Conservation (phyloP, 768 basidiomycete genomes). For the Gautieria morchelliformis region DNA sequence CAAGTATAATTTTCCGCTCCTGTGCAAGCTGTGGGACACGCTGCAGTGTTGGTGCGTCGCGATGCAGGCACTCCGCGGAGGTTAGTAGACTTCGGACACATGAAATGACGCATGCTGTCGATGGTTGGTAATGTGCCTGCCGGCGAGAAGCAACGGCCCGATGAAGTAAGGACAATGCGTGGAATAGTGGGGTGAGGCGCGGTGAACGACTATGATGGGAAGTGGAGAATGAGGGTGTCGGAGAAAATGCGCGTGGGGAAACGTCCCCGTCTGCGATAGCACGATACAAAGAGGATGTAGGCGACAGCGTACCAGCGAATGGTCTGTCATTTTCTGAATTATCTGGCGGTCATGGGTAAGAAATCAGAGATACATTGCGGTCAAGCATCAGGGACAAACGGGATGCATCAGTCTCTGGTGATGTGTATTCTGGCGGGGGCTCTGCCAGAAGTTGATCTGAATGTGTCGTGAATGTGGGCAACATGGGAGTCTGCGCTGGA, state of each 20-base stretch:
- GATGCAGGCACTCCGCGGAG: constrained; percentile 72
- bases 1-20: constrained; percentile 75
- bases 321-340: background rate
- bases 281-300: constrained; percentile 4
- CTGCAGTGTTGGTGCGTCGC: constrained; percentile 67
- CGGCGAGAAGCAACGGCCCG: constrained; percentile 74
- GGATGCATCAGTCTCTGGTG: background rate
- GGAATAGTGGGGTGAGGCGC: constrained; percentile 75
- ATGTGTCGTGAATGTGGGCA: background rate
- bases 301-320: background rate
- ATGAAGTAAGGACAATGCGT: constrained; percentile 78
- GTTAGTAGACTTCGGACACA: constrained; percentile 83
- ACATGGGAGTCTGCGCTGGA: background rate
- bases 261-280: constrained; percentile 3
- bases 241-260: background rate
- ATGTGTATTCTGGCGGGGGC: background rate
- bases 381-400: background rate
- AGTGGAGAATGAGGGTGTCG: constrained; percentile 1
- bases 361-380: background rate
- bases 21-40: constrained; percentile 56
- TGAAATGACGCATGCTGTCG: constrained; percentile 90
- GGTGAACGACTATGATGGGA: constrained; percentile 39
- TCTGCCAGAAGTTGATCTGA: background rate
- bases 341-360: background rate
- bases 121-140: constrained; percentile 80